Conservation (phyloP, 148 eudicot species). For the Vaccinium corymbosum region DNA sequence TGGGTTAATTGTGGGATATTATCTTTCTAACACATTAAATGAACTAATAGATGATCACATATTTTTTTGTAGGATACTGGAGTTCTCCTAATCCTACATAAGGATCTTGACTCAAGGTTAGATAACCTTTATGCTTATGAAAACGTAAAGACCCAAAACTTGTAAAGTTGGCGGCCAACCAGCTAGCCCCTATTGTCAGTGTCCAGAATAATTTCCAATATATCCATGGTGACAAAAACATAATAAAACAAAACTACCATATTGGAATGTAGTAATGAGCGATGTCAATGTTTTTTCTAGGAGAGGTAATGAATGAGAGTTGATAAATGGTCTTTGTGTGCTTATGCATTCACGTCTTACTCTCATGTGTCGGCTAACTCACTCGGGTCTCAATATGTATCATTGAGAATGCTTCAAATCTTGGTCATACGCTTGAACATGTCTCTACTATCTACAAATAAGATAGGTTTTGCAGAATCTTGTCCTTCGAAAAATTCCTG, state of each 20-base stretch:
- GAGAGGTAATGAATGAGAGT: neutral
- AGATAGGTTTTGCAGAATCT: neutral
- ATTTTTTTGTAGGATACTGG: neutral
- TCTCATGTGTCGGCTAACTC: neutral
- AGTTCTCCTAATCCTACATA: neutral
- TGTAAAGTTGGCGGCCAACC: neutral
- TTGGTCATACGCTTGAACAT: neutral
- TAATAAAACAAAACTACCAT: neutral
- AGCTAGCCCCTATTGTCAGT: neutral
- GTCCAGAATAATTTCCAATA: neutral
- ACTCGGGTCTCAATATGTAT: neutral
- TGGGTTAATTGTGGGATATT: neutral
- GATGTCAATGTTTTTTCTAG: neutral
- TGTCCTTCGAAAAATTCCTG: neutral
- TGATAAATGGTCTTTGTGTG: neutral
- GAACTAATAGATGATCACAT: neutral
- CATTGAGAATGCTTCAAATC: neutral
- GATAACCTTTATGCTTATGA: neutral
- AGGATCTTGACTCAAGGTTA: neutral
- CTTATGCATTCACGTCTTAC: neutral
- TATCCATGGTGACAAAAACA: neutral
- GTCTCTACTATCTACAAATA: neutral
- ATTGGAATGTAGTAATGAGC: neutral
- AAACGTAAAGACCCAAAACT: neutral
- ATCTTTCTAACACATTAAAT: neutral